Evolutionary conservation across 1,284 basidiomycete species (phyloP).

Genomic region (Cryptococcus jaspeensis): DNA sequence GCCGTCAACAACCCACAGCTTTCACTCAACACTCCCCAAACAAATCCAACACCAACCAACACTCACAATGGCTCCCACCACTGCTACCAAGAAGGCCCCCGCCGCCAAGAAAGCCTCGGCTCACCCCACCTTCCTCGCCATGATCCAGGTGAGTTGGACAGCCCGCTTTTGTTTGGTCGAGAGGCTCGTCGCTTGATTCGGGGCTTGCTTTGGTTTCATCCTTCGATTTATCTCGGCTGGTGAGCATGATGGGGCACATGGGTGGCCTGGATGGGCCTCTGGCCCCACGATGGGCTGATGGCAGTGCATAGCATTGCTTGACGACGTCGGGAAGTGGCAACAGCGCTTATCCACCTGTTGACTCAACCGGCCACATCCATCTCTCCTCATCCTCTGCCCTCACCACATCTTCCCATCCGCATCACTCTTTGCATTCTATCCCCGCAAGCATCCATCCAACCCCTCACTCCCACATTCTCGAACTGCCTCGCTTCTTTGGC

Average conservation of each 20-base stretch:
- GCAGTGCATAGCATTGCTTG: no score
- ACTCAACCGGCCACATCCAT: no score
- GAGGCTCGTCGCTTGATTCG: no score
- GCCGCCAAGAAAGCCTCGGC: slow-evolving; percentile 8
- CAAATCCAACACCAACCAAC: slow-evolving; percentile 3
- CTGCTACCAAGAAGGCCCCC: slow-evolving; percentile 45
- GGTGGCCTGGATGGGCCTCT: no score
- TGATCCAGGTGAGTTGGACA: slow-evolving; percentile 51
- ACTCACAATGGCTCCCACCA: slow-evolving; percentile 22
- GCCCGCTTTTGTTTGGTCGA: not conserved
- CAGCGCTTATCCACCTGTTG: no score
- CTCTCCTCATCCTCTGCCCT: not conserved
- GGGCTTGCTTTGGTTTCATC: no score
- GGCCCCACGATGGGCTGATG: no score
- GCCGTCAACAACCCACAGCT: not conserved
- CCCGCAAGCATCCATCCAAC: not conserved
- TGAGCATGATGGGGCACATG: no score
- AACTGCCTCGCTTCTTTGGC: no score
- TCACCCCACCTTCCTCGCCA: slow-evolving; percentile 53
- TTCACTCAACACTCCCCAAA: slow-evolving; percentile 7
- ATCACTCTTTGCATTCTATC: not conserved
- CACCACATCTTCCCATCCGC: not conserved
- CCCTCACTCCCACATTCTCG: not conserved
- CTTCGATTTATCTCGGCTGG: no score
- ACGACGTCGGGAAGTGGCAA: no score